Base-by-base conservation (phyloP, 1,284 basidiomycete species). In the Ganoderma lucidum region DNA sequence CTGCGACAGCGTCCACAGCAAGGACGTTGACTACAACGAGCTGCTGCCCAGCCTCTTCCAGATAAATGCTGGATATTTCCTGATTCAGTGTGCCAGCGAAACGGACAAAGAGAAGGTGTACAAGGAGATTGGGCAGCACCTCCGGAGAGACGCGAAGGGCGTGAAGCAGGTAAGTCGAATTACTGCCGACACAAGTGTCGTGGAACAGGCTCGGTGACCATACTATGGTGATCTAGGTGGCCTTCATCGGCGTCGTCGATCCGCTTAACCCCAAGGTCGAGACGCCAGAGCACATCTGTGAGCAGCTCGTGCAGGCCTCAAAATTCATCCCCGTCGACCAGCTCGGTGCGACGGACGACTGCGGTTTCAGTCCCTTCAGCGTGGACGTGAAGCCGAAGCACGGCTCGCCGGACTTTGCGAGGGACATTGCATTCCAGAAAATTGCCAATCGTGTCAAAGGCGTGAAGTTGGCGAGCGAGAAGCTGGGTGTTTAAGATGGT, bases 301-400 rank as follows among this genome's bases (percentile, higher is more conserved):
- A 56, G 32, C 53, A 56, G 14, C 53, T 56, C 15, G 17, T 56
- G 9, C 14, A 56, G 30, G 53, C 53, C 6, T 30, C 53, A 14
- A 56, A 19, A 35, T 56, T 35, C 53, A 56, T 56, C 32, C 53
- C 53, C 53, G 53, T 56, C 17, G 53, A 56, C 53, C 53, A 56
- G 53, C 53, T 56, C 17, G 53, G 53, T 35, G 53, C 53, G 53
- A 56, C 53, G 53, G 53, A 56, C 53, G 53, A 56, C 53, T 56
- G 53, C 53, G 53, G 53, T 30, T 56, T 56, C 53, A 56, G 53
- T 9, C 53, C 53, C 9, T 56, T 56, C 53, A 56, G 53, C 6
- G 32, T 56, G 53, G 53, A 56, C 30, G 28, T 35, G 53, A 56
- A 56, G 53, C 53, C 53, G 53, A 56, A 56, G 30, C 53, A 56